A percentile compares a stretch with the other conserved stretches of the same genome.
phyloP scores from a whole-genome alignment of 2,329 filamentous ascomycete genomes.

The Penicillium sclerotiorum region DNA sequence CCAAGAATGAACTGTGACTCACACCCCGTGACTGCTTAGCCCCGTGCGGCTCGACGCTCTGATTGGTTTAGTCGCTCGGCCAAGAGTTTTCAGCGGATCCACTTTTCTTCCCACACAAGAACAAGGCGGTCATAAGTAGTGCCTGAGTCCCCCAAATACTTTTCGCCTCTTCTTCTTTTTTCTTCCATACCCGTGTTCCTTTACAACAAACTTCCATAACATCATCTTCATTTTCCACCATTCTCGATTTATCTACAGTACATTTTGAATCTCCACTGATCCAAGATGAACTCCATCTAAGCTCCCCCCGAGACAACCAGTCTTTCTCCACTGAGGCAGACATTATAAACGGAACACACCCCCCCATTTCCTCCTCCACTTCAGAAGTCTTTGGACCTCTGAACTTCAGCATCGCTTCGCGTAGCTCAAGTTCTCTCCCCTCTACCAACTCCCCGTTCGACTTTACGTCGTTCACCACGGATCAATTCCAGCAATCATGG shows the following conservation, averaged over 20 bases:
- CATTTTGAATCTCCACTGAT: slow-evolving; percentile 24
- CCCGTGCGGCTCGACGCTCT: slow-evolving; percentile 12
- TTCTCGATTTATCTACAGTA: slow-evolving; percentile 17
- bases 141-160: slow-evolving; percentile 41
- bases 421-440: slow-evolving; percentile 46
- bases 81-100: no score
- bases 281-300: slow-evolving; percentile 48
- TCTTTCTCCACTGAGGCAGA: slow-evolving; percentile 43
- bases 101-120: slow-evolving; percentile 18
- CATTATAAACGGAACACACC: slow-evolving; percentile 43
- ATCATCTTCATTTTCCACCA: slow-evolving; percentile 12
- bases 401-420: slow-evolving; percentile 47
- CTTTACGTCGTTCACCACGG: slow-evolving; percentile 53
- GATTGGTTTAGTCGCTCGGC: slow-evolving; percentile 27
- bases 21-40: slow-evolving; percentile 37
- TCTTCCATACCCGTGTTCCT: slow-evolving; percentile 17
- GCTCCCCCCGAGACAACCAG: slow-evolving; percentile 30
- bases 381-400: slow-evolving; percentile 52
- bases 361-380: slow-evolving; percentile 31
- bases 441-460: slow-evolving; percentile 44
- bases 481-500: slow-evolving; percentile 52
- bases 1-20: slow-evolving; percentile 34
- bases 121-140: slow-evolving; percentile 43
- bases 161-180: slow-evolving; percentile 37
- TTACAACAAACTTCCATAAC: slow-evolving; percentile 3